These are phyloP conservation scores for Corrigiola litoralis DNA, from an alignment of 179 eudicot species.

Conservation along the genomic window DNA sequence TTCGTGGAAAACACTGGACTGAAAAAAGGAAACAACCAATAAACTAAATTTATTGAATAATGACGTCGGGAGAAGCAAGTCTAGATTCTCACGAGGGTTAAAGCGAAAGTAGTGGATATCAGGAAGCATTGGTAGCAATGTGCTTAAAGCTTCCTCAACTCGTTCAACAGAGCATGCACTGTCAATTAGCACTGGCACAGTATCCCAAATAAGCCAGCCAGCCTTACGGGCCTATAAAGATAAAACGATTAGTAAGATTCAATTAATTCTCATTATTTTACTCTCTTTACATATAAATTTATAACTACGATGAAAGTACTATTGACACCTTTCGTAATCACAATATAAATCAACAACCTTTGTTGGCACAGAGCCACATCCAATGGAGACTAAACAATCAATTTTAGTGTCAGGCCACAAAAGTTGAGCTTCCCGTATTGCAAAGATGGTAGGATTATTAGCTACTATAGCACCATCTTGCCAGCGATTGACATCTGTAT, in stretches of 20 bases:
- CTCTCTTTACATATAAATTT: neutral
- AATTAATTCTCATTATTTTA: neutral
- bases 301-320: neutral
- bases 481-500: slow-evolving; percentile 77
- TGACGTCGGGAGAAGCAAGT: neutral
- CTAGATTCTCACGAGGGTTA: slow-evolving; percentile 65
- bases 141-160: slow-evolving; percentile 90
- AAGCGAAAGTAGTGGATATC: slow-evolving; percentile 87
- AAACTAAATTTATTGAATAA: neutral
- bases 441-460: slow-evolving; percentile 94
- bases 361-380: slow-evolving; percentile 90
- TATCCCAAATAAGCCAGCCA: slow-evolving; percentile 94
- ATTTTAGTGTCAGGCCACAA: slow-evolving; percentile 95
- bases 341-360: slow-evolving; percentile 45
- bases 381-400: slow-evolving; percentile 90
- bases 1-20: slow-evolving; percentile 4
- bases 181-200: slow-evolving; percentile 95
- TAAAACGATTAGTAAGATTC: neutral
- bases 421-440: slow-evolving; percentile 95
- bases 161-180: slow-evolving; percentile 97
- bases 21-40: neutral
- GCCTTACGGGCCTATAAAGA: slow-evolving; percentile 65
- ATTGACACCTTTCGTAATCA: neutral
- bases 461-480: slow-evolving; percentile 99
- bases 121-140: slow-evolving; percentile 94